Evolutionary conservation across 306 rosid species (phyloP), one percentile per base, ranked within the genome.

Genomic region (Amphicarpaea edgeworthii): DNA sequence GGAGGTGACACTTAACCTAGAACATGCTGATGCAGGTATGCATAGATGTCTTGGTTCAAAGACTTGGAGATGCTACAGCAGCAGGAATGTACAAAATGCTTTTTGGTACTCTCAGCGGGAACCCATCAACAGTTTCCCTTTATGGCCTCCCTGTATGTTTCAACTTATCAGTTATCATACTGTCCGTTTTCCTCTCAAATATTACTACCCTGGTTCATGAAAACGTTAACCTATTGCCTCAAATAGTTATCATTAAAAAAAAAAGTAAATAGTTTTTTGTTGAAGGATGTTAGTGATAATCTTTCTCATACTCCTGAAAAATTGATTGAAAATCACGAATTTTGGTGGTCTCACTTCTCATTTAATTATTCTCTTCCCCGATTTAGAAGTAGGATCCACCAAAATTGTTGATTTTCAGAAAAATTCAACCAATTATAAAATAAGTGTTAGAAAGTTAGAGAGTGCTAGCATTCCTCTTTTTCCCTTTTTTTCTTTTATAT

Each of bases 1-100:
- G 8, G 28, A 19, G 26, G 15, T 28, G 20, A 53, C 14, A 20
- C 59, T 19, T 20, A 7, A 20, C 15, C 15, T 54, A 54, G 15
- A 21, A 54, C 47, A 43, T 76, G 66, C 43, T 77, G 61, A 58
- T 77, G 87, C 89, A 95, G 99, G 84, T 95, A 61, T 95, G 92
- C 85, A 90, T 95, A 66, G 97, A 95, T 76, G 97, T 92, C 37
- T 66, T 95, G 32, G 91, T 95, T 89, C 99, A 95, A 85, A 88
- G 97, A 82, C 92, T 95, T 37, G 97, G 99, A 77, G 97, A 95
- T 74, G 99, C 97, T 72, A 45, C 99, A 8, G 99, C 99, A 21
- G 99, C 97, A 41, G 99, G 90, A 77, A 89, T 95, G 87, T 95
- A 88, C 87, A 92, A 90, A 83, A 84, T 95, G 66, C 93, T 92